Evolutionary conservation across 306 rosid species (phyloP).

Genomic region (Cucumis cinereus): DNA sequence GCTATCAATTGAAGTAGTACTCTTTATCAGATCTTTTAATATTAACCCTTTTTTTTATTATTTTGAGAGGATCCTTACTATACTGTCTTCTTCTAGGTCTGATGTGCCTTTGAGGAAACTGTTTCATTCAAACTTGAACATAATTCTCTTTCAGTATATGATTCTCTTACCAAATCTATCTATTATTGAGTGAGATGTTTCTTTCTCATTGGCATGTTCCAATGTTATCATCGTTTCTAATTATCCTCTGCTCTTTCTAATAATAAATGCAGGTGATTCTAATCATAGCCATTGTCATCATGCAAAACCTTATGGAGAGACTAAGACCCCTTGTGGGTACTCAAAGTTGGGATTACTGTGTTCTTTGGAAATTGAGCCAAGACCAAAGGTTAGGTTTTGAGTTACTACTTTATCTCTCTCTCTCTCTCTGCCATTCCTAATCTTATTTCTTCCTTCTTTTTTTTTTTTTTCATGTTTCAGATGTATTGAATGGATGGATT

Average conservation of each 20-base stretch:
- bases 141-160: background rate
- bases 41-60: conserved; percentile 17
- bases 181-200: conserved; percentile 6
- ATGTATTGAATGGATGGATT: conserved; percentile 66
- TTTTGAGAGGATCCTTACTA: background rate
- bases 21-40: conserved; percentile 26
- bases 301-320: conserved; percentile 52
- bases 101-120: background rate
- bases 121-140: background rate
- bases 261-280: conserved; percentile 38
- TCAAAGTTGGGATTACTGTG: conserved; percentile 82
- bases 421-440: background rate
- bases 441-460: background rate
- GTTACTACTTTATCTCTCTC: background rate
- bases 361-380: conserved; percentile 65
- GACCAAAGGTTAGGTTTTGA: conserved; percentile 57
- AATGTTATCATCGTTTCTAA: background rate
- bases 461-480: conserved; percentile 17
- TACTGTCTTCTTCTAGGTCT: background rate
- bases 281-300: conserved; percentile 16
- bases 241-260: conserved; percentile 1
- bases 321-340: conserved; percentile 67
- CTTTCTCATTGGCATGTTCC: conserved; percentile 1
- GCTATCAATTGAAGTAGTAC: conserved; percentile 25
- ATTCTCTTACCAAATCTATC: conserved; percentile 8